Evolutionary conservation across 1,139 yeast species (phyloP), one percentile per base, ranked within the genome.

Genomic region (Hemisphaericaspora xylofermentans): DNA sequence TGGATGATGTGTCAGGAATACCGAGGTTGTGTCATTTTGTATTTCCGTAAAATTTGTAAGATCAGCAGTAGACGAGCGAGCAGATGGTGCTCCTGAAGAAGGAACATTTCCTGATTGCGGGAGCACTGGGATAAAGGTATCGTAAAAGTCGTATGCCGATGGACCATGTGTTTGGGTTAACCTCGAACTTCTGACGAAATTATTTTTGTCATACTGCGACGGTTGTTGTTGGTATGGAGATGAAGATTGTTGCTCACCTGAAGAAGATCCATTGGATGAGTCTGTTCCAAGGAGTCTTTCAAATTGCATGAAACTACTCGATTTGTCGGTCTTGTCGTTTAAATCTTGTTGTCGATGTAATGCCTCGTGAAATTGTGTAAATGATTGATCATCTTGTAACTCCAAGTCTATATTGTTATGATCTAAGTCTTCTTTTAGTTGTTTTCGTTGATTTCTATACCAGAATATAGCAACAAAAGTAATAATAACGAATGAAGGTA

Each of bases 111-210:
- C 18, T 19, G 25, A 18, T 12, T 38, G 29, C 16, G 66, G 66
- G 35, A 70, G 46, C 8, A 71, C 64, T 4, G 77, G 77, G 40
- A 72, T 71, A 43, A 72, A 63, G 3, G 68, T 47, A 40, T 72
- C 75, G 53, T 71, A 72, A 47, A 71, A 71, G 43, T 69, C 75
- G 51, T 69, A 71, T 15, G 70, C 55, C 12, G 71, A 61, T 15
- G 61, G 57, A 8, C 60, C 50, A 31, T 52, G 54, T 18, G 56
- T 45, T 31, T n/a, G n/a, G n/a, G n/a, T n/a, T n/a, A n/a, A n/a
- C n/a, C n/a, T n/a, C n/a, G 16, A 5, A 7, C 12, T 25, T 31
- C 10, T 18, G 6, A 2, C n/a, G 35, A 48, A 54, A 17, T 15
- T 15, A 18, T 31, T 30, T 16, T 12, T 21, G 15, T 27, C 15